Conservation (phyloP, 1,284 basidiomycete species). For the Sanghuangporus baumii region DNA sequence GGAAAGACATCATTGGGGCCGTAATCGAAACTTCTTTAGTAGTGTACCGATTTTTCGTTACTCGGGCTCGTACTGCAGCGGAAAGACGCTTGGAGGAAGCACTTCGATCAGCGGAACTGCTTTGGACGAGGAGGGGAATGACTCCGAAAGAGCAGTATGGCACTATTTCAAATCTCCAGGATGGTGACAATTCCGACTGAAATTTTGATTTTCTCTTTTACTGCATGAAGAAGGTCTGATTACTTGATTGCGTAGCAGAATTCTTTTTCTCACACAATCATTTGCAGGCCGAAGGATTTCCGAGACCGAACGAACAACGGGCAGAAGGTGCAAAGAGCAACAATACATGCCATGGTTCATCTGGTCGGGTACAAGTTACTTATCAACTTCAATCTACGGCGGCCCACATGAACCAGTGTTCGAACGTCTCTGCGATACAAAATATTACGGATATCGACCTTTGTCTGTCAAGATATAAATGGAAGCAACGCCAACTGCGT, state of each 20-base stretch:
- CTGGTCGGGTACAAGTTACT: constrained; percentile 31
- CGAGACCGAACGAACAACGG: constrained; percentile 28
- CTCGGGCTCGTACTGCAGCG: constrained; percentile 27
- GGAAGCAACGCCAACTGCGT: constrained; percentile 32
- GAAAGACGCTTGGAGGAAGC: constrained; percentile 54
- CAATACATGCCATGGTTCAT: constrained; percentile 29
- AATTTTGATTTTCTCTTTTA: constrained; percentile 47
- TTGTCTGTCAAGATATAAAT: constrained; percentile 28
- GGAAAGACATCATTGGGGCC: constrained; percentile 43
- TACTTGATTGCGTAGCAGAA: not conserved
- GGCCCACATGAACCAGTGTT: constrained; percentile 33
- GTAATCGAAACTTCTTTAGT: constrained; percentile 18
- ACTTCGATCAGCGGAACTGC: constrained; percentile 55
- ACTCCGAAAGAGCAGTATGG: constrained; percentile 59
- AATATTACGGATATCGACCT: constrained; percentile 24
- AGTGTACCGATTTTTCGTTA: not conserved
- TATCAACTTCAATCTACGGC: constrained; percentile 28
- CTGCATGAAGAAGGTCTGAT: constrained; percentile 40
- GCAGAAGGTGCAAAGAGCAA: constrained; percentile 27
- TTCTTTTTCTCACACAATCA: not conserved
- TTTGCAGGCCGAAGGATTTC: constrained; percentile 29
- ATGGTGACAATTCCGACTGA: constrained; percentile 45
- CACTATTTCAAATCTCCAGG: constrained; percentile 43
- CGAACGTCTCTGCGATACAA: constrained; percentile 22
- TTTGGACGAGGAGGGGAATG: constrained; percentile 50